Evolutionary conservation across 176 grass and related monocot species (phyloP), one percentile per base, ranked within the genome.

Genomic region (Themeda triandra): DNA sequence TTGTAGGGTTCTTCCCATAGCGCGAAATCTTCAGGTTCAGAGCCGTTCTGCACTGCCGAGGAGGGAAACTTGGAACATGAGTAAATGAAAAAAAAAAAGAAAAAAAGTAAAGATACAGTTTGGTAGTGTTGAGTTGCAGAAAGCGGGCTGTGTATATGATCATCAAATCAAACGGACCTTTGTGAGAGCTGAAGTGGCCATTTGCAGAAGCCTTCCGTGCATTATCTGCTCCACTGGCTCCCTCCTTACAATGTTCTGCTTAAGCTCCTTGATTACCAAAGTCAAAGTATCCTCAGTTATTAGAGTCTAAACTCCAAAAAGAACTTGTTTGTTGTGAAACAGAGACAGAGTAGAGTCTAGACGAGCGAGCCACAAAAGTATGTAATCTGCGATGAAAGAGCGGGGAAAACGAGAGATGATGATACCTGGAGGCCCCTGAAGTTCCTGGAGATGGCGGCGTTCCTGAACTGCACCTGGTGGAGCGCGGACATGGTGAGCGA

Each of bases 401-500:
- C n/a, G n/a, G 53, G 23, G 2, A 12, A 24, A 63, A 0, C 0
- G 1, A 27, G 1, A 23, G 12, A 64, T 1, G 25, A 35, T 23
- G n/a, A 10, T 87, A 98, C 93, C 93, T 94, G 93, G 14, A 90
- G 65, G 14, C 54, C 89, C 51, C 45, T 89, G 21, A 87, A 89
- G 85, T 66, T 80, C 24, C 77, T 77, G 25, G 74, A 78, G 60
- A 84, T 76, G 53, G 82, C 68, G 65, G 59, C 75, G 76, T 82
- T 76, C 45, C 62, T 71, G 78, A 92, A 93, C 53, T 87, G 85
- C 37, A 95, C 74, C 74, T 92, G 90, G 56, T 95, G 96, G 29
- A 95, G 82, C 51, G 90, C 84, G 79, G 91, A 87, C 88, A 98
- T 83, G 83, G 88, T 82, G 77, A 98, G 71, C 58, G 96, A 98